Evolutionary conservation across 2,329 filamentous ascomycete species (phyloP).

Genomic region (Epichloe aotearoae): DNA sequence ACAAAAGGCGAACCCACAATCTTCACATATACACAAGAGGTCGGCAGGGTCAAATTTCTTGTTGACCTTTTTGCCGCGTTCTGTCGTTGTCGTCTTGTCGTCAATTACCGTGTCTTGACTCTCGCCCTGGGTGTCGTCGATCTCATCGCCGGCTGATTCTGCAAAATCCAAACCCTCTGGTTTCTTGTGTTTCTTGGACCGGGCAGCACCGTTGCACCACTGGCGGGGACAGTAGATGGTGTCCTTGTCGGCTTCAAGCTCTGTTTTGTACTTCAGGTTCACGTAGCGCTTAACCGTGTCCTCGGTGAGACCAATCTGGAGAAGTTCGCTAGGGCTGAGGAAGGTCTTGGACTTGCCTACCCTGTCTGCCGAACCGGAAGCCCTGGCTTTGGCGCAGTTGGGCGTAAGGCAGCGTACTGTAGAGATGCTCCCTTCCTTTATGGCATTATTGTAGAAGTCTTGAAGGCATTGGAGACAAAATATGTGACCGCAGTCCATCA

Average conservation of each 20-base stretch:
- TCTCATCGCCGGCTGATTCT: slow-evolving; percentile 29
- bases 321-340: slow-evolving; percentile 70
- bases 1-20: slow-evolving; percentile 86
- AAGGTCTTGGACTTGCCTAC: slow-evolving; percentile 51
- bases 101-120: slow-evolving; percentile 5
- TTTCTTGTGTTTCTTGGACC: slow-evolving; percentile 60
- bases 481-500: slow-evolving; percentile 76
- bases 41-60: slow-evolving; percentile 38
- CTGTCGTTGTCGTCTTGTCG: neutral
- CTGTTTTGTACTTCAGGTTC: slow-evolving; percentile 79
- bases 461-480: slow-evolving; percentile 82
- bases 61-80: neutral
- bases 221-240: slow-evolving; percentile 85
- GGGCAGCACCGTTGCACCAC: slow-evolving; percentile 85
- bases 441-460: slow-evolving; percentile 81
- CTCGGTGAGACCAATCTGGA: slow-evolving; percentile 59
- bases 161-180: slow-evolving; percentile 51
- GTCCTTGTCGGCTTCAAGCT: slow-evolving; percentile 80
- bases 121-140: slow-evolving; percentile 14
- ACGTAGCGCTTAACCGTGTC: slow-evolving; percentile 76
- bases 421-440: slow-evolving; percentile 69
- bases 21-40: slow-evolving; percentile 71
- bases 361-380: slow-evolving; percentile 10
- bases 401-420: slow-evolving; percentile 70
- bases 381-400: slow-evolving; percentile 56